These are phyloP conservation scores for Nemania sp. DNA, from an alignment of 2,329 filamentous ascomycete species.

Conservation along the genomic window DNA sequence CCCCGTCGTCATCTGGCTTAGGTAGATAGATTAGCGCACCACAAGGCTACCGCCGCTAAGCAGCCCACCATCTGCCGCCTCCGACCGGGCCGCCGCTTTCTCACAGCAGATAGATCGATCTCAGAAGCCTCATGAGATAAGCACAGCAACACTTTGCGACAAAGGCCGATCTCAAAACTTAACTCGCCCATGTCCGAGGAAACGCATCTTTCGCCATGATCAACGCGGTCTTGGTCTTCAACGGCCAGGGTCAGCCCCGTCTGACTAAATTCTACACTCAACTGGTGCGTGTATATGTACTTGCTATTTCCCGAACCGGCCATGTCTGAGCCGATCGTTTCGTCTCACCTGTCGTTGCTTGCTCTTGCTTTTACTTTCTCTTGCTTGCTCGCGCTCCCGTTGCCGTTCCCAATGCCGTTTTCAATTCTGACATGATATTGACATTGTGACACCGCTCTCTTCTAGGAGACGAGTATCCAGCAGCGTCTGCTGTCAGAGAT, in stretches of 20 bases:
- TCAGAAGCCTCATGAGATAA: neutral
- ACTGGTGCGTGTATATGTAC: constrained; percentile 60
- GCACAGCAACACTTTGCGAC: neutral
- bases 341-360: neutral
- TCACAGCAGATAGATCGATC: constrained; percentile 5
- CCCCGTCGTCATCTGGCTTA: too few relatives aligned
- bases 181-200: constrained; percentile 13
- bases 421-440: constrained; percentile 14
- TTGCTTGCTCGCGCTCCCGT: too few relatives aligned
- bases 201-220: constrained; percentile 67
- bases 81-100: constrained; percentile 12
- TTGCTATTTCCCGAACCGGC: neutral
- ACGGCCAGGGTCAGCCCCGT: constrained; percentile 94
- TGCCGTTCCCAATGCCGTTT: neutral
- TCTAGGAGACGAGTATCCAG: constrained; percentile 92
- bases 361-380: too few relatives aligned
- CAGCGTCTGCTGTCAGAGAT: constrained; percentile 97
- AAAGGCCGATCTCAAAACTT: neutral
- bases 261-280: constrained; percentile 99
- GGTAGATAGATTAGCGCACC: neutral
- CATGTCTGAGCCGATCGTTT: neutral
- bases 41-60: neutral
- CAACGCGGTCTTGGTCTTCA: constrained; percentile 98
- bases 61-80: constrained; percentile 4
- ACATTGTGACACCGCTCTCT: neutral